Percentiles rank a stretch among this genome's conserved stretches.
These are phyloP conservation scores for Purpureocillium lavendulum DNA, from an alignment of 2,329 filamentous ascomycete genomes.

Conservation along the genomic window DNA sequence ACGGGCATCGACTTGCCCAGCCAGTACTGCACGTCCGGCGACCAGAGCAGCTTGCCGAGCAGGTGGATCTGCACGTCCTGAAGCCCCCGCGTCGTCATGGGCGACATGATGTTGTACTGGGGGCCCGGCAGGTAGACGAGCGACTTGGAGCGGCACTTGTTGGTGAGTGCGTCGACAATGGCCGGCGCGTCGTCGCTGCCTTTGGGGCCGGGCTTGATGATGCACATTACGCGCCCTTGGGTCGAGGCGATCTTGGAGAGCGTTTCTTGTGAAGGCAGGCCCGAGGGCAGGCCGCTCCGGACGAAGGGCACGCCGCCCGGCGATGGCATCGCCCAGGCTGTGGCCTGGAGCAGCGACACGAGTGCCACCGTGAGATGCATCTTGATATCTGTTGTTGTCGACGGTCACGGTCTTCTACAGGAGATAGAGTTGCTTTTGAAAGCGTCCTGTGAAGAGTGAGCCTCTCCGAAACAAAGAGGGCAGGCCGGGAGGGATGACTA, in stretches of 20 bases:
- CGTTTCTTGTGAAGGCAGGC: too few relatives aligned
- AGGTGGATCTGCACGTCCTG: constrained; percentile 35
- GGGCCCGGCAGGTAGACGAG: constrained; percentile 23
- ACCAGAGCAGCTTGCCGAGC: constrained; percentile 28
- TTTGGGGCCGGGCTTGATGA: constrained; percentile 15
- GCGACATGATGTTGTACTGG: constrained; percentile 23
- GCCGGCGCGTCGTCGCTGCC: constrained; percentile 21
- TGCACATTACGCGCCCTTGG: constrained; percentile 16
- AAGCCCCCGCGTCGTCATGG: constrained; percentile 24
- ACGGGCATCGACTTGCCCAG: constrained; percentile 39
- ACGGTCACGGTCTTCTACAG: too few relatives aligned
- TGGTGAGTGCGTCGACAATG: constrained; percentile 22
- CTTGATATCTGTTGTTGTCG: too few relatives aligned
- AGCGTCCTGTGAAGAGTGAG: too few relatives aligned
- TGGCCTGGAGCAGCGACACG: too few relatives aligned
- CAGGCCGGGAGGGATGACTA: too few relatives aligned
- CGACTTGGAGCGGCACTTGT: constrained; percentile 17
- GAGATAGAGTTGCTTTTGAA: too few relatives aligned
- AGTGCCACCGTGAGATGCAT: too few relatives aligned
- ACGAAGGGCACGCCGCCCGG: too few relatives aligned
- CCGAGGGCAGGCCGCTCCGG: too few relatives aligned
- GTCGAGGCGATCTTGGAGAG: constrained; percentile 5
- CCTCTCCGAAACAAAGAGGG: too few relatives aligned
- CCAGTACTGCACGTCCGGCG: constrained; percentile 42
- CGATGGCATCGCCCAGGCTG: too few relatives aligned